phyloP scores from a whole-genome alignment of 768 basidiomycete genomes.

The Boletus patriciae region DNA sequence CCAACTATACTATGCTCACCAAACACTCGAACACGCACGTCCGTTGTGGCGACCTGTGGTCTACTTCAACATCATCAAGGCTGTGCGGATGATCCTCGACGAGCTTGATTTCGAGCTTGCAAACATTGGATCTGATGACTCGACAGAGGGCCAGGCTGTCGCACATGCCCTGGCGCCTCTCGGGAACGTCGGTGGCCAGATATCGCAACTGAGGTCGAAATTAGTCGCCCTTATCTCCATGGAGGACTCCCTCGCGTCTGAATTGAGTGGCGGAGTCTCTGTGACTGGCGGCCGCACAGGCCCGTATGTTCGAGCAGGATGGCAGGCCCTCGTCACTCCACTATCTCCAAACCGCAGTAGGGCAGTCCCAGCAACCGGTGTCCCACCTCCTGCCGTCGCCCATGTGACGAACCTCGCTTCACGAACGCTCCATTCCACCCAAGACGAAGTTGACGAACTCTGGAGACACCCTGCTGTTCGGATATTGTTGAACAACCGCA shows the following conservation, averaged over 20 bases:
- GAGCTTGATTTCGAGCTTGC: conserved; percentile 64
- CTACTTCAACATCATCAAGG: conserved; percentile 82
- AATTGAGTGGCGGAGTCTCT: conserved; percentile 64
- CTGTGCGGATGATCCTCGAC: conserved; percentile 69
- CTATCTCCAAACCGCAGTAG: conserved; percentile 42
- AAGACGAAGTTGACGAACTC: conserved; percentile 56
- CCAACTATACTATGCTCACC: conserved; percentile 75
- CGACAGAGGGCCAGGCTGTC: conserved; percentile 33
- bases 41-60: conserved; percentile 78
- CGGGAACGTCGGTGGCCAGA: conserved; percentile 42
- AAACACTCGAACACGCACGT: conserved; percentile 66
- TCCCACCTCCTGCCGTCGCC: conserved; percentile 30
- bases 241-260: conserved; percentile 66
- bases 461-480: conserved; percentile 73
- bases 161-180: conserved; percentile 33
- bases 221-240: conserved; percentile 65
- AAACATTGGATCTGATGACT: conserved; percentile 27
- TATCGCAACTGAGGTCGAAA: conserved; percentile 52
- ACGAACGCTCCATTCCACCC: conserved; percentile 48
- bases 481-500: conserved; percentile 53
- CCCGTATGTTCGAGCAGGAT: conserved; percentile 69
- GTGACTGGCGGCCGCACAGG: conserved; percentile 60
- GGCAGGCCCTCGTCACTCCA: conserved; percentile 60
- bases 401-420: conserved; percentile 55
- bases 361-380: conserved; percentile 38